phyloP scores from a whole-genome alignment of 1,284 basidiomycete genomes.

The Pseudozyma sp. region DNA sequence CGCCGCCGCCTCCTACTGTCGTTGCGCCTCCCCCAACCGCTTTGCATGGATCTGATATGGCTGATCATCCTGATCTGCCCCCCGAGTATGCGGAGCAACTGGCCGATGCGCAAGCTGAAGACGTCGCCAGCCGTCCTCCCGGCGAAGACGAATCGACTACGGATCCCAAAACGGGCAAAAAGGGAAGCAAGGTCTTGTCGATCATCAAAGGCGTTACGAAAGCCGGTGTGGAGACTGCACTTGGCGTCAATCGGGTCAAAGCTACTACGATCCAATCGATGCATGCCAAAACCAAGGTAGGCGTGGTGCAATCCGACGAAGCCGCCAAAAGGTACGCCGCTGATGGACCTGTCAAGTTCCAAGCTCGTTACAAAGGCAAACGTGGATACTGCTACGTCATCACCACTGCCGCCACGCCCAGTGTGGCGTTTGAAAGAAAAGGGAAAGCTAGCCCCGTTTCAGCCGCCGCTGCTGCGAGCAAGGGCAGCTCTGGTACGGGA shows the following conservation, averaged over 20 bases:
- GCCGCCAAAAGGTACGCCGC: constrained; percentile 25
- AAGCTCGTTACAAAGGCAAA: constrained; percentile 62
- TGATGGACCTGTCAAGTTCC: constrained; percentile 53
- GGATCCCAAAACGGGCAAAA: constrained; percentile 46
- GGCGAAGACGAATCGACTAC: constrained; percentile 48
- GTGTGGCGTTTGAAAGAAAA: constrained; percentile 57
- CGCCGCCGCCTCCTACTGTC: constrained; percentile 70
- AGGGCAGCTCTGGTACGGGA: constrained; percentile 5
- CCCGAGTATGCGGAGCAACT: constrained; percentile 60
- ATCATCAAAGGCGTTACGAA: constrained; percentile 62
- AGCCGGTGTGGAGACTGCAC: constrained; percentile 58
- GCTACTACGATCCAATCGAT: constrained; percentile 59
- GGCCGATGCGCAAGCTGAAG: constrained; percentile 44
- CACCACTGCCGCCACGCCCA: constrained; percentile 68
- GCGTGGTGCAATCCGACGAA: constrained; percentile 57
- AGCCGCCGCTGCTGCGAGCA: constrained; percentile 33
- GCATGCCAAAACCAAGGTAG: constrained; percentile 61
- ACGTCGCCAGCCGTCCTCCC: constrained; percentile 42
- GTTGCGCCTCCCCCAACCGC: constrained; percentile 51
- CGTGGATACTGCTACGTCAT: constrained; percentile 59
- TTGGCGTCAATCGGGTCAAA: constrained; percentile 68
- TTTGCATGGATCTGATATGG: constrained; percentile 35
- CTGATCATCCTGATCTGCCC: constrained; percentile 50
- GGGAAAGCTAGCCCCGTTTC: constrained; percentile 16
- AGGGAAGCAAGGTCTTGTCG: constrained; percentile 52